phyloP scores from a whole-genome alignment of 2,329 filamentous ascomycete genomes.

The Sarocladium oryzae region DNA sequence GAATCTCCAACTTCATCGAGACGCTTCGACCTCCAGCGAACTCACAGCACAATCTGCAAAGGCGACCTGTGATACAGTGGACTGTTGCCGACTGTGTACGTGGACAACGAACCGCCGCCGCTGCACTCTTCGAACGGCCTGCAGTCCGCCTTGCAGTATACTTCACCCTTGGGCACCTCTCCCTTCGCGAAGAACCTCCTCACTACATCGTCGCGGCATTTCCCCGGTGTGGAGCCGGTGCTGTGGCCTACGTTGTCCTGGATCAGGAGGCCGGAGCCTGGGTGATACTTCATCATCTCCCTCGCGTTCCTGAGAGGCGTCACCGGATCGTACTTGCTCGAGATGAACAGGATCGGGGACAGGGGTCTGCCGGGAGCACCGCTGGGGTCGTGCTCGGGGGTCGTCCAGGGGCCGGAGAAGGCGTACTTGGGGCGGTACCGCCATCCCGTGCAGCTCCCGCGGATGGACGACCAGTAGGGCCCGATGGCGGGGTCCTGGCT shows the following conservation, averaged over 20 bases:
- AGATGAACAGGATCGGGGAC: slow-evolving; percentile 37
- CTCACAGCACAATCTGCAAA: background rate
- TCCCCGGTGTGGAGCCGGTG: slow-evolving; percentile 14
- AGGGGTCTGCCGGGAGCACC: slow-evolving; percentile 25
- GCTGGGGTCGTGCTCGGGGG: slow-evolving; percentile 18
- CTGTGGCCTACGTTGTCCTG: slow-evolving; percentile 24
- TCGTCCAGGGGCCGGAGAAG: slow-evolving; percentile 30
- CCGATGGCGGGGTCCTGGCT: slow-evolving; percentile 25
- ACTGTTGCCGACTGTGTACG: background rate
- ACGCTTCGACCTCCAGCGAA: too few species aligned
- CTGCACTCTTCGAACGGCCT: slow-evolving; percentile 11
- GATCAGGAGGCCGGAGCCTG: slow-evolving; percentile 22
- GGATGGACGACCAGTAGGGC: slow-evolving; percentile 27
- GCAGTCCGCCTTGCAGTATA: slow-evolving; percentile 17
- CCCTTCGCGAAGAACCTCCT: slow-evolving; percentile 17
- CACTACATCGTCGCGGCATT: slow-evolving; percentile 13
- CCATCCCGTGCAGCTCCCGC: slow-evolving; percentile 34
- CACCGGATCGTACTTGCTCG: slow-evolving; percentile 37
- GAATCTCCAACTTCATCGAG: too few species aligned
- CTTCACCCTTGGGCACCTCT: slow-evolving; percentile 17
- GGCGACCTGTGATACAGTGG: background rate
- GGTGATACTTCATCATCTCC: slow-evolving; percentile 20
- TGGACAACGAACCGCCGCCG: background rate
- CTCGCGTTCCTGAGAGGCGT: slow-evolving; percentile 35
- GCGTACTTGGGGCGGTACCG: slow-evolving; percentile 30